phyloP scores from a whole-genome alignment of 768 basidiomycete genomes.

The Lactarius pseudohatsudake region DNA sequence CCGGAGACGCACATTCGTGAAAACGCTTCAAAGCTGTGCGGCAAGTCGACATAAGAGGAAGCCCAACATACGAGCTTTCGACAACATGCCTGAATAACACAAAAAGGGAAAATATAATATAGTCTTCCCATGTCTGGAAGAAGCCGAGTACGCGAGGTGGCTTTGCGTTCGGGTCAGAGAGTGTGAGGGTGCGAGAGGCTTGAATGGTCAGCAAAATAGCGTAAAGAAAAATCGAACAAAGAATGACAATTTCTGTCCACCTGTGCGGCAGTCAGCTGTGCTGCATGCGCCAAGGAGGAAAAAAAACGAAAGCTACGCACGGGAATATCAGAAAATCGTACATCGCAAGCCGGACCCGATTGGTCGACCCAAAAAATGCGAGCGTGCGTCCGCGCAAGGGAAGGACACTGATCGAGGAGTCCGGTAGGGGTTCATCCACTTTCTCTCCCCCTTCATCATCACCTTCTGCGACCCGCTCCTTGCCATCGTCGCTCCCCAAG shows the following conservation, averaged over 20 bases:
- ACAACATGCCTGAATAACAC: slow-evolving; percentile 75
- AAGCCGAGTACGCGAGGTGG: slow-evolving; percentile 60
- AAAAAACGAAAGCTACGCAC: slow-evolving; percentile 47
- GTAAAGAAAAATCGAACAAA: slow-evolving; percentile 81
- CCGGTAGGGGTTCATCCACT: slow-evolving; percentile 35
- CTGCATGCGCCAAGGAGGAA: too few species aligned
- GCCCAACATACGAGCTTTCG: not conserved
- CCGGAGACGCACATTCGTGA: slow-evolving; percentile 91
- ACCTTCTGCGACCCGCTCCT: slow-evolving; percentile 29
- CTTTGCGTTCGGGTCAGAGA: slow-evolving; percentile 40
- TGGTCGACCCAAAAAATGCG: slow-evolving; percentile 71
- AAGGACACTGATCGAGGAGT: slow-evolving; percentile 44
- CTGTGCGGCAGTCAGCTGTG: slow-evolving; percentile 39
- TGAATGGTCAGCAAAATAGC: slow-evolving; percentile 82
- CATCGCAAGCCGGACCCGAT: slow-evolving; percentile 58
- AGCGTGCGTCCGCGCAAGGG: slow-evolving; percentile 78
- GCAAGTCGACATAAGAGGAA: slow-evolving; percentile 20
- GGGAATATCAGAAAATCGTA: slow-evolving; percentile 67
- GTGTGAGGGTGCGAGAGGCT: slow-evolving; percentile 55
- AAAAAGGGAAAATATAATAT: slow-evolving; percentile 80
- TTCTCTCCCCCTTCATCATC: slow-evolving; percentile 39
- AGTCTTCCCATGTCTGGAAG: slow-evolving; percentile 90
- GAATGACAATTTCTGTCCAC: slow-evolving; percentile 84
- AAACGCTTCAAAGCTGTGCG: slow-evolving; percentile 72
- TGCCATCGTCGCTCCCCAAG: slow-evolving; percentile 42